phyloP scores from a whole-genome alignment of 352 stramenopile genomes.

The Peronospora farinosa region DNA sequence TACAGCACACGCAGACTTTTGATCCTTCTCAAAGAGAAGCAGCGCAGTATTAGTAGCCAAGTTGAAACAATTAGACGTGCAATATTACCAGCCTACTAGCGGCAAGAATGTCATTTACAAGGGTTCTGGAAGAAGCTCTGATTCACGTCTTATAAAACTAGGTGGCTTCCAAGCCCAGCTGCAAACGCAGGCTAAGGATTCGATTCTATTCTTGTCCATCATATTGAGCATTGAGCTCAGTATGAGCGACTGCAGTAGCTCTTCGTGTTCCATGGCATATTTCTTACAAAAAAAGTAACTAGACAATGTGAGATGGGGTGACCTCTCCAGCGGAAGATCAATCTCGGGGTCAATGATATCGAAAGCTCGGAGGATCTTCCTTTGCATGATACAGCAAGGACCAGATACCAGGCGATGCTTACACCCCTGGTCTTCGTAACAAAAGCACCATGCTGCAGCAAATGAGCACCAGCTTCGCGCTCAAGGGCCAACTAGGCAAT shows the following conservation, averaged over 20 bases:
- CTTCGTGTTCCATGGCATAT: slow-evolving; percentile 79
- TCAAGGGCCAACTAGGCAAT: slow-evolving; percentile 88
- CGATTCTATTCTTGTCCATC: no score
- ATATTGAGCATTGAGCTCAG: slow-evolving; percentile 58
- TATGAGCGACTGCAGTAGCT: slow-evolving; percentile 53
- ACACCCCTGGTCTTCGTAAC: slow-evolving; percentile 99
- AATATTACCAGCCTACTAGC: no score
- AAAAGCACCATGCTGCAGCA: slow-evolving; percentile 90
- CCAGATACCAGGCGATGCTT: slow-evolving; percentile 94
- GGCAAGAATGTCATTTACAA: no score
- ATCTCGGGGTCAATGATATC: slow-evolving; percentile 59
- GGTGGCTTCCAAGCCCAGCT: no score
- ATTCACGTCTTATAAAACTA: no score
- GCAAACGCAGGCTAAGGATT: no score
- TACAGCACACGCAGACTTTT: no score
- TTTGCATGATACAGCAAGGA: slow-evolving; percentile 75
- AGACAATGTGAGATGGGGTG: slow-evolving; percentile 55
- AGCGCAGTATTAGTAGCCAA: no score
- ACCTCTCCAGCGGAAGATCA: slow-evolving; percentile 32
- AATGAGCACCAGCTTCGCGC: slow-evolving; percentile 44
- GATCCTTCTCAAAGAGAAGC: no score
- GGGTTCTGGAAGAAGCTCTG: no score
- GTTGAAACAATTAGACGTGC: no score
- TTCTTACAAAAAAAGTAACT: slow-evolving; percentile 91
- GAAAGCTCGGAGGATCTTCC: slow-evolving; percentile 71